These are phyloP conservation scores for Cryptococcus hybrid DNA, from an alignment of 1,284 basidiomycete species.

Conservation along the genomic window DNA sequence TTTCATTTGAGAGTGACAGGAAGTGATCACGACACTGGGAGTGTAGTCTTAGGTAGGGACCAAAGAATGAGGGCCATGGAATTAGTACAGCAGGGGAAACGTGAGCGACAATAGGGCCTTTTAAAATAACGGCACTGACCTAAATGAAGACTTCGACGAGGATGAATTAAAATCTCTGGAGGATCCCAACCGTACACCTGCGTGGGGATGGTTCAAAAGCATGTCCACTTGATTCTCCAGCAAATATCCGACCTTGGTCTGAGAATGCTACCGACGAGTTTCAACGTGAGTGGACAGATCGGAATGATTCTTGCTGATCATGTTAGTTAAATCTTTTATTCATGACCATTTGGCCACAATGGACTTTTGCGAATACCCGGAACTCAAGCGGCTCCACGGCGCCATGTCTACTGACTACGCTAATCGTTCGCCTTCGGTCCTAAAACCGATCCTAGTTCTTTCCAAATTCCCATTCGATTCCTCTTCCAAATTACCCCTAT, in stretches of 20 bases:
- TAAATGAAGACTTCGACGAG: slow-evolving; percentile 42
- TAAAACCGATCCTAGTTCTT: slow-evolving; percentile 47
- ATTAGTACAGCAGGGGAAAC: slow-evolving; percentile 40
- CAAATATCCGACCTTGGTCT: slow-evolving; percentile 38
- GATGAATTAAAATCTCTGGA: slow-evolving; percentile 47
- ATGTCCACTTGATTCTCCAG: slow-evolving; percentile 45
- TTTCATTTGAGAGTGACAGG: slow-evolving; percentile 42
- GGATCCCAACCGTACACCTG: slow-evolving; percentile 43
- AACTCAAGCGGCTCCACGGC: slow-evolving; percentile 48
- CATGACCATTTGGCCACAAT: slow-evolving; percentile 53
- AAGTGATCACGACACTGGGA: slow-evolving; percentile 49
- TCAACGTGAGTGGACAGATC: slow-evolving; percentile 25
- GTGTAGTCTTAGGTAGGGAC: slow-evolving; percentile 48
- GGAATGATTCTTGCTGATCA: neutral
- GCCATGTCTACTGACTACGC: slow-evolving; percentile 45
- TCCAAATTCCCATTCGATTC: slow-evolving; percentile 49
- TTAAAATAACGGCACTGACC: slow-evolving; percentile 4
- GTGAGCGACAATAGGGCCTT: slow-evolving; percentile 33
- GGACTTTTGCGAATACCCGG: slow-evolving; percentile 55
- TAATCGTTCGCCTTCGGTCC: slow-evolving; percentile 42
- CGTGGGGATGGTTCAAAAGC: slow-evolving; percentile 50
- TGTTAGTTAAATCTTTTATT: slow-evolving; percentile 47
- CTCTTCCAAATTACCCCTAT: slow-evolving; percentile 45
- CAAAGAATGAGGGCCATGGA: slow-evolving; percentile 48
- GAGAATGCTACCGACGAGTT: slow-evolving; percentile 39